A percentile compares a stretch with the other conserved stretches of the same genome.
These are phyloP conservation scores for Solanum okadae DNA, from an alignment of 257 asterid species.

Conservation along the genomic window DNA sequence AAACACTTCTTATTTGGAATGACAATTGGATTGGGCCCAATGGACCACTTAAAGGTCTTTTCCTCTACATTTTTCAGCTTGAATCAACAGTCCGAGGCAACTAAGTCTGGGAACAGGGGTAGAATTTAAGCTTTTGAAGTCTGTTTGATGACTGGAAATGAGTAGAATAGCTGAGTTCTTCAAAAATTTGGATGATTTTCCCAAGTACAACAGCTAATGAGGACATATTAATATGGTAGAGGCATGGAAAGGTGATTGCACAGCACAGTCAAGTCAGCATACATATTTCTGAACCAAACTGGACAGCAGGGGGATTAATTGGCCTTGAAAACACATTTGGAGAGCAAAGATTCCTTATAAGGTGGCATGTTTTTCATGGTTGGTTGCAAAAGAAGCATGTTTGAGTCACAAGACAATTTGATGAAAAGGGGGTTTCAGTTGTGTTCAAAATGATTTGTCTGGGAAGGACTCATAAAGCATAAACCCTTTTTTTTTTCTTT, in stretches of 20 bases:
- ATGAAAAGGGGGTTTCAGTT: background rate
- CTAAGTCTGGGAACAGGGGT: background rate
- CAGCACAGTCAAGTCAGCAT: background rate
- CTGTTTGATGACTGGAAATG: background rate
- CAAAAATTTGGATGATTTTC: background rate
- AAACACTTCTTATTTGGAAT: background rate
- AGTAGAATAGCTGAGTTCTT: background rate
- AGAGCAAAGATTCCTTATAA: background rate
- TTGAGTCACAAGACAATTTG: background rate
- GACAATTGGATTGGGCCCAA: background rate
- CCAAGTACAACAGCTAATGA: background rate
- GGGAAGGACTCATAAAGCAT: background rate
- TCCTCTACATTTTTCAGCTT: background rate
- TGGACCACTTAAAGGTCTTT: background rate
- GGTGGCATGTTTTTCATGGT: background rate
- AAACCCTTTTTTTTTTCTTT: background rate
- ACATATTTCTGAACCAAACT: background rate
- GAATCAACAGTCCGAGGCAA: background rate
- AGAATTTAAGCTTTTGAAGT: background rate
- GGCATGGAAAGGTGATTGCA: background rate
- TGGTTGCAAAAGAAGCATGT: background rate
- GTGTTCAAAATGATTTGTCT: background rate
- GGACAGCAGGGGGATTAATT: background rate
- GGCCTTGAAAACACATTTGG: background rate
- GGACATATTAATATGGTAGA: background rate